Evolutionary conservation across 805 yeast genomes (phyloP), one percentile per base, ranked within the genome.

Genomic region (Metschnikowia aberdeeniae): DNA sequence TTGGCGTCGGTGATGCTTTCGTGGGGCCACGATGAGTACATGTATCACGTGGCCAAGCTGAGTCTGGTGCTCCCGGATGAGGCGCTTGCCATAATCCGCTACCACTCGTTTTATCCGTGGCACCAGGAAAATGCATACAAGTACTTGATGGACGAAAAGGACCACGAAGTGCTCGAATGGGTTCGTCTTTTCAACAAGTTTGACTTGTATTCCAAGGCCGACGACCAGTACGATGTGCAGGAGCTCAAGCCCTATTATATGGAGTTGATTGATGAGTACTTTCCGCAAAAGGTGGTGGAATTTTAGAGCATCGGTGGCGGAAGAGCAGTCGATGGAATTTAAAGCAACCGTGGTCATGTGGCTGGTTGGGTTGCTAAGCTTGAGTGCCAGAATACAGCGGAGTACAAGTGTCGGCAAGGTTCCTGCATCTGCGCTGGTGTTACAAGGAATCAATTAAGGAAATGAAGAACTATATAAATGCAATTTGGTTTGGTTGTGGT

Each of bases 11-110:
- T 83, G 24, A 81, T 83, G 84, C 61, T 83, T 34, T 80, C 86
- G 45, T 83, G 88, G 89, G 89, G 89, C 5, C 89, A 83, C 56
- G 89, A 83, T 59, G 89, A 83, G 57, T 83, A 83, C 62, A 81
- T 83, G 86, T 83, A 82, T 53, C 86, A 82, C 56, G 67, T 83
- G 28, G 86, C 86, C 10, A 82, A 81, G 58, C 69, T 72, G 45
- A 83, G 80, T 55, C 80, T 86, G 11, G 76, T 73, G 1, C 64
- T 83, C 37, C 87, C 88, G 2, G 75, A 73, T 6, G 84, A 82
- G 58, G 89, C 78, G 0, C 65, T 83, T 43, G 88, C 89, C 1
- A 83, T 83, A 86, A 82, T 83, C 39, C 62, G 89, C 47, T 83
- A 83, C 58, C 89, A 83, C 60, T 81, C 87, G 1, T 83, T 83